These are phyloP conservation scores for Globisporangium mamillatum DNA, from an alignment of 352 stramenopile genomes.

Conservation along the genomic window DNA sequence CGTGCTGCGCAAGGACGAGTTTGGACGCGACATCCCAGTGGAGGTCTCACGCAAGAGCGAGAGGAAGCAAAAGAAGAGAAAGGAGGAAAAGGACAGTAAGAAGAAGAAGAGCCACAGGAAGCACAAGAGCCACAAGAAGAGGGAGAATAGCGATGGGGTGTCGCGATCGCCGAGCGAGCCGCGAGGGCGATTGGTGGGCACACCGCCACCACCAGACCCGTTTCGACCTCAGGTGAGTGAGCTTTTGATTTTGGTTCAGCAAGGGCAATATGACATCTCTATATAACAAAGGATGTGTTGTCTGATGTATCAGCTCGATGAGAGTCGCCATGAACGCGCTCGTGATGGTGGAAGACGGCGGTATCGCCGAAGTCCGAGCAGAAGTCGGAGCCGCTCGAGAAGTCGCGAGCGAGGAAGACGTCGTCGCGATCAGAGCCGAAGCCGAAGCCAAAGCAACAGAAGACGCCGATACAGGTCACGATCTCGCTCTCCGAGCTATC, in stretches of 20 bases:
- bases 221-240: constrained; percentile 64
- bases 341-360: constrained; percentile 1
- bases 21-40: constrained; percentile 56
- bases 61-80: constrained; percentile 25
- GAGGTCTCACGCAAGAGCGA: constrained; percentile 21
- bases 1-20: constrained; percentile 67
- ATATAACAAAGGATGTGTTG: background rate
- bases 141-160: constrained; percentile 19
- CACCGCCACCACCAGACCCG: constrained; percentile 54
- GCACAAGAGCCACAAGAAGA: constrained; percentile 19
- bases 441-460: constrained; percentile 13
- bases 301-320: constrained; percentile 36
- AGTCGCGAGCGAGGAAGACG: constrained; percentile 24
- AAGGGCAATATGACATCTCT: background rate
- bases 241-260: background rate
- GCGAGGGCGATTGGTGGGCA: constrained; percentile 26
- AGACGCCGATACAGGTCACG: background rate
- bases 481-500: constrained; percentile 8
- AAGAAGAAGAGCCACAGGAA: constrained; percentile 26
- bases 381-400: constrained; percentile 13
- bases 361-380: constrained; percentile 17
- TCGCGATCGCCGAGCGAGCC: constrained; percentile 18
- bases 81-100: constrained; percentile 16
- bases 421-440: constrained; percentile 18
- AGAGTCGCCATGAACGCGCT: constrained; percentile 22